These are phyloP conservation scores for Marasmius tenuissimus DNA, from an alignment of 1,284 basidiomycete species.

Conservation along the genomic window DNA sequence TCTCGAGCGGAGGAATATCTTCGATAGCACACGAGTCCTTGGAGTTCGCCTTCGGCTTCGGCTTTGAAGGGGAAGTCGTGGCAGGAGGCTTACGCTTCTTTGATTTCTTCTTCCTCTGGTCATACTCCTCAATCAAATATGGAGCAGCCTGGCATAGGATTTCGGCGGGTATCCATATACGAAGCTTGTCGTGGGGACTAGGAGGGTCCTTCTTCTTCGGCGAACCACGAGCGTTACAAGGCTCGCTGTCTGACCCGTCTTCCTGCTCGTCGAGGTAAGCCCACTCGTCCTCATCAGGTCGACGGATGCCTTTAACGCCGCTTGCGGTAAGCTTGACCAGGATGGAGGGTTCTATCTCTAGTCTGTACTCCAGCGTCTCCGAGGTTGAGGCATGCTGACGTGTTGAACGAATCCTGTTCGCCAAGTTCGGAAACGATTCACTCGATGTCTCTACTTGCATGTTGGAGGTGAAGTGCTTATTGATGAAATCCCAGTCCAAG, in stretches of 20 bases:
- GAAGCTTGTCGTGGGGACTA: slow-evolving; percentile 50
- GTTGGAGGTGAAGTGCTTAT: slow-evolving; percentile 20
- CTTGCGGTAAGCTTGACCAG: slow-evolving; percentile 63
- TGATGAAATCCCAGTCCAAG: background rate
- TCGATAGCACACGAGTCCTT: background rate
- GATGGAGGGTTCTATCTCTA: slow-evolving; percentile 65
- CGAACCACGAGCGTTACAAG: slow-evolving; percentile 29
- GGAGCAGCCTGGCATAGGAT: slow-evolving; percentile 71
- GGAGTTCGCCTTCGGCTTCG: slow-evolving; percentile 1
- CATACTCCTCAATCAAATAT: slow-evolving; percentile 57
- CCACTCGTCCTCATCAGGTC: slow-evolving; percentile 51
- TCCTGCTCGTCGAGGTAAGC: slow-evolving; percentile 41
- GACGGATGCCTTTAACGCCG: slow-evolving; percentile 63
- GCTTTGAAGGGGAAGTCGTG: slow-evolving; percentile 2
- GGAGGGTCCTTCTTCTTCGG: slow-evolving; percentile 40
- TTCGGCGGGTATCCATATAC: slow-evolving; percentile 76
- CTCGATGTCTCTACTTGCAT: slow-evolving; percentile 36
- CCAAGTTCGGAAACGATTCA: slow-evolving; percentile 33
- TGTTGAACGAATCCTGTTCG: slow-evolving; percentile 37
- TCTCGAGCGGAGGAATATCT: background rate
- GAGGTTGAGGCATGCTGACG: slow-evolving; percentile 67
- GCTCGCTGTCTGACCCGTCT: slow-evolving; percentile 31
- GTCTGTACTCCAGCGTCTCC: slow-evolving; percentile 66
- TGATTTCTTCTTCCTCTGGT: slow-evolving; percentile 51
- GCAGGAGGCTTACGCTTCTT: slow-evolving; percentile 32